Conservation (phyloP, 1,284 basidiomycete species). For the Vanrija sp. region DNA sequence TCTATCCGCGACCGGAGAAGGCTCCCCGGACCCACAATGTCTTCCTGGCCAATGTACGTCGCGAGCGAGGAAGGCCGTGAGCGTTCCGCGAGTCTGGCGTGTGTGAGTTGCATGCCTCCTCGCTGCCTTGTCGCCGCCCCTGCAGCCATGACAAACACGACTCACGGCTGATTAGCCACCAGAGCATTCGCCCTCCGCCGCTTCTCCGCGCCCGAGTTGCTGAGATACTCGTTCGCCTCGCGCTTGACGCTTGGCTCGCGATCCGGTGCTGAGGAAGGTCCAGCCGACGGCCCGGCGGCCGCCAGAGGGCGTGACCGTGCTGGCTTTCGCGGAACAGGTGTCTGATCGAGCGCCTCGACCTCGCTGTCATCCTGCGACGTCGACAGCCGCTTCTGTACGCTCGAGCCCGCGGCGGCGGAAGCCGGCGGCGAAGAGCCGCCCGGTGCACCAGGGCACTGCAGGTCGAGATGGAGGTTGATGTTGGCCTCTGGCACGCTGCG, state of each 20-base stretch:
- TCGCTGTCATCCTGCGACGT: no score
- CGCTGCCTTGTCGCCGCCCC: no score
- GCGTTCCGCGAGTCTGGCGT: slow-evolving; percentile 40
- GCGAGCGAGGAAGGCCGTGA: slow-evolving; percentile 38
- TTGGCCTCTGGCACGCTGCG: slow-evolving; percentile 27
- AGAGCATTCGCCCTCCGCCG: slow-evolving; percentile 35
- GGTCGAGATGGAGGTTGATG: slow-evolving; percentile 50
- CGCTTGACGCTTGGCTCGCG: background rate
- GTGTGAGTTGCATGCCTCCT: slow-evolving; percentile 4
- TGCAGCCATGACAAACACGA: no score
- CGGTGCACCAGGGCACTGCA: slow-evolving; percentile 28
- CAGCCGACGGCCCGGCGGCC: no score
- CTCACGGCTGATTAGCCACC: slow-evolving; percentile 44
- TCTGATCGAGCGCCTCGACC: no score
- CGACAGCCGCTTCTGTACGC: no score
- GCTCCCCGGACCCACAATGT: slow-evolving; percentile 43
- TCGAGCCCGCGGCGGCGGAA: no score
- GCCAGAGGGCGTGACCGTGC: no score
- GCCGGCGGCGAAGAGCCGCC: slow-evolving; percentile 12
- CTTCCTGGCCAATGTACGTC: slow-evolving; percentile 40
- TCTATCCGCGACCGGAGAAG: slow-evolving; percentile 43
- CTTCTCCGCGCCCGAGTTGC: slow-evolving; percentile 19
- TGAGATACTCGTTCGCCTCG: no score
- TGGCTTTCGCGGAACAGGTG: no score
- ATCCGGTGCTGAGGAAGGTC: background rate